Base-by-base conservation (phyloP, 306 rosid species). In the Herpetospermum pedunculosum region DNA sequence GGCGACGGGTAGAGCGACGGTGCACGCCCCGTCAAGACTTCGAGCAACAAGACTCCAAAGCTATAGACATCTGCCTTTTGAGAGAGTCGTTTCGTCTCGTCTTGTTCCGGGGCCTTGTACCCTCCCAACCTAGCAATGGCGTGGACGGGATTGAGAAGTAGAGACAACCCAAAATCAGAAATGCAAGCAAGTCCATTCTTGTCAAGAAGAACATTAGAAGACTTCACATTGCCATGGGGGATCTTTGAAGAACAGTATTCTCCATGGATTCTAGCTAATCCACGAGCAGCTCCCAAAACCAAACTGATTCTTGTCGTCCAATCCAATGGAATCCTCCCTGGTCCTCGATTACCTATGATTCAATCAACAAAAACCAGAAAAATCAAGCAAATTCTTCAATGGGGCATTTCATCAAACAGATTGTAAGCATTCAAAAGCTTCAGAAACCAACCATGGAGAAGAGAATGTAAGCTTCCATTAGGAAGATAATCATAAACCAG, bases 221-320 rank as follows among this genome's bases (percentile, higher is more conserved):
- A 88, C 77, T 95, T 95, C 41, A 95, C 84, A 53, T 95, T 95
- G 18, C 99, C 99, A 52, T 91, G 99, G 0, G 99, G 97, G 5
- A 95, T 84, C 79, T 88, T 91, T 2, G 96, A 88, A 15, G 83
- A 74, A 6, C 83, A 81, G 50, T 84, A 89, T 69, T 91, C 99
- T 21, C 79, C 89, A 29, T 95, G 99, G 67, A 95, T 88, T 79
- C 84, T 59, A 4, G 96, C 92, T 1, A 95, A 88, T 21, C 99
- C 99, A 41, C 91, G 86, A 13, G 99, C 96, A 29, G 99, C 99
- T 2, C 96, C 99, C 8, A 94, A 74, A 34, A 88, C 84, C 80
- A 95, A 84, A 84, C 97, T 95, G 82, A 95, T 91, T 77, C 99
- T 87, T 8, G 99, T 95, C 7, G 99, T 91, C 99, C 99, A 95